These are phyloP conservation scores for Purpureocillium lavendulum DNA, from an alignment of 2,329 filamentous ascomycete genomes.

Conservation along the genomic window DNA sequence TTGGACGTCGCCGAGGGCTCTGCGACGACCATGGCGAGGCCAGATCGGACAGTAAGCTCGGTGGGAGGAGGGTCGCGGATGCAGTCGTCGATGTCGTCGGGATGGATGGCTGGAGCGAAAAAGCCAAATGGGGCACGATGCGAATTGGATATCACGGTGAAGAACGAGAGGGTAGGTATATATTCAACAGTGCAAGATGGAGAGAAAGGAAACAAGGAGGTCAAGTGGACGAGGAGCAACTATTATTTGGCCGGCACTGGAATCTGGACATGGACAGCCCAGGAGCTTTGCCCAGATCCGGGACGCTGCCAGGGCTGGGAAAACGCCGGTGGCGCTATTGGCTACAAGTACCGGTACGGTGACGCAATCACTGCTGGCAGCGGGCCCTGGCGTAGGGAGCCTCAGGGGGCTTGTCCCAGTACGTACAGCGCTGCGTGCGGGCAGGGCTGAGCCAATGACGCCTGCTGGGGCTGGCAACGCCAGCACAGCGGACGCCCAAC, in stretches of 20 bases:
- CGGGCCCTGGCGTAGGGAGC: too few species aligned
- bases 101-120: too few species aligned
- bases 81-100: neutral
- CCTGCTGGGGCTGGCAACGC: too few species aligned
- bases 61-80: too few species aligned
- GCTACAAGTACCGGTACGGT: neutral
- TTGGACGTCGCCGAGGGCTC: slow-evolving; percentile 20
- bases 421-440: neutral
- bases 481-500: too few species aligned
- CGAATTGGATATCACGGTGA: too few species aligned
- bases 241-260: neutral
- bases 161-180: too few species aligned
- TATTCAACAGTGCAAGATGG: neutral
- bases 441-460: too few species aligned
- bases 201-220: neutral
- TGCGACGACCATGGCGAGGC: slow-evolving; percentile 8
- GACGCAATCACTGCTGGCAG: neutral
- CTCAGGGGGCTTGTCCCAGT: neutral
- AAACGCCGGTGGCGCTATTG: neutral
- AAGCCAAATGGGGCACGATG: too few species aligned
- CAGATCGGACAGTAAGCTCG: neutral
- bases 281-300: neutral
- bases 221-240: neutral
- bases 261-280: neutral
- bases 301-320: neutral